Evolutionary conservation across 2,329 filamentous ascomycete species (phyloP).

Genomic region (Escovopsis sp.): DNA sequence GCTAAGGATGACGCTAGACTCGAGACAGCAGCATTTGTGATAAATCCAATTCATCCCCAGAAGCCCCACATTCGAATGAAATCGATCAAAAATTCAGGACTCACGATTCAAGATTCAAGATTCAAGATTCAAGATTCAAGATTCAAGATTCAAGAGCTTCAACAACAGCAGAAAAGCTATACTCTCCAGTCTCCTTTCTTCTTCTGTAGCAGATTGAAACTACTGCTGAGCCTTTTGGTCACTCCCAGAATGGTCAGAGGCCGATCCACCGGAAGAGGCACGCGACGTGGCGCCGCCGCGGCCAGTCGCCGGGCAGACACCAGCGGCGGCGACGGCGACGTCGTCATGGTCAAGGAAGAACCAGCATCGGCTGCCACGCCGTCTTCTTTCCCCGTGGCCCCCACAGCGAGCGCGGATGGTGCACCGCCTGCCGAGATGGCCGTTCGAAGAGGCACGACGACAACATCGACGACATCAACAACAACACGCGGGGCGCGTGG

Average conservation of each 20-base stretch:
- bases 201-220: too few relatives aligned
- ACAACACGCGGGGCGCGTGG: slow-evolving; percentile 14
- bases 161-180: too few relatives aligned
- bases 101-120: too few relatives aligned
- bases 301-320: slow-evolving; percentile 10
- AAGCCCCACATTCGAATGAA: too few relatives aligned
- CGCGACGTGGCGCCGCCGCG: slow-evolving; percentile 16
- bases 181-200: too few relatives aligned
- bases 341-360: neutral
- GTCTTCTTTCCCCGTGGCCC: slow-evolving; percentile 6
- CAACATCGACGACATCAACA: slow-evolving; percentile 11
- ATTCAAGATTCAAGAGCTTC: too few relatives aligned
- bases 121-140: too few relatives aligned
- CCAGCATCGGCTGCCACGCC: slow-evolving; percentile 2
- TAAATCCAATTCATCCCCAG: too few relatives aligned
- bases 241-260: slow-evolving; percentile 20
- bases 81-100: too few relatives aligned
- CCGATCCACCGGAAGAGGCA: slow-evolving; percentile 17
- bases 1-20: too few relatives aligned
- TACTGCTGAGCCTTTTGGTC: too few relatives aligned
- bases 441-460: slow-evolving; percentile 7
- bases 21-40: too few relatives aligned
- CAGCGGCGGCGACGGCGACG: slow-evolving; percentile 7
- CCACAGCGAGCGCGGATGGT: slow-evolving; percentile 4
- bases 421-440: slow-evolving; percentile 7